These are phyloP conservation scores for Acacia confusa DNA, from an alignment of 306 rosid species.

Conservation along the genomic window DNA sequence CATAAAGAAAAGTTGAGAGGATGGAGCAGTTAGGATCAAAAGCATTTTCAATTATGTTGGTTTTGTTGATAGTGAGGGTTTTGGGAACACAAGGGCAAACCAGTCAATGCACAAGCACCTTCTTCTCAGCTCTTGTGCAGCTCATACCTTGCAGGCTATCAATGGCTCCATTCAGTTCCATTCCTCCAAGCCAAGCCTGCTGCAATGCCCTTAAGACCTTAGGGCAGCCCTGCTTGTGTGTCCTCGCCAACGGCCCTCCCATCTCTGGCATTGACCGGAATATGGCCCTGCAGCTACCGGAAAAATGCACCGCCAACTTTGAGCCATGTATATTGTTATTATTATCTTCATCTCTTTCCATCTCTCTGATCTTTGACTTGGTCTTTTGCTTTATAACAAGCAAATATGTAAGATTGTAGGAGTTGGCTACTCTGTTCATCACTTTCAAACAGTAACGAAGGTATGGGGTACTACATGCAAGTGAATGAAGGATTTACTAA, in stretches of 20 bases:
- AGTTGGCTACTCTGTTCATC: not conserved
- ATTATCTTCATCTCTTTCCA: conserved; percentile 9
- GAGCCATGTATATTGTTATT: conserved; percentile 56
- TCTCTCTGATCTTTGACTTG: not conserved
- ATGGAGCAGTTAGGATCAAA: conserved; percentile 39
- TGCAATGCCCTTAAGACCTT: conserved; percentile 69
- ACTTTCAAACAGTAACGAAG: not conserved
- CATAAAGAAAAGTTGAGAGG: not conserved
- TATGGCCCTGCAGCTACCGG: conserved; percentile 78
- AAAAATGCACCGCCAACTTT: conserved; percentile 67
- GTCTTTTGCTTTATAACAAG: not conserved
- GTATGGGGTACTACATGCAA: not conserved
- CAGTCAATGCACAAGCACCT: conserved; percentile 60
- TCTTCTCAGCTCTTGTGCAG: conserved; percentile 76
- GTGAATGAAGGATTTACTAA: not conserved
- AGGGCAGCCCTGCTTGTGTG: conserved; percentile 86
- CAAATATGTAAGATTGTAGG: not conserved
- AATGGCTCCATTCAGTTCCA: conserved; percentile 73
- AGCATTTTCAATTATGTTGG: conserved; percentile 32
- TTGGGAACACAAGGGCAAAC: conserved; percentile 45
- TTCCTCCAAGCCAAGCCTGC: conserved; percentile 68
- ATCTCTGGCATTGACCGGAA: conserved; percentile 81
- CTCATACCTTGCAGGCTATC: conserved; percentile 87
- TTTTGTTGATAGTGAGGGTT: conserved; percentile 30
- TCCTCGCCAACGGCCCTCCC: conserved; percentile 73